Conservation (phyloP, 768 basidiomycete species). For the Suillus placidus region DNA sequence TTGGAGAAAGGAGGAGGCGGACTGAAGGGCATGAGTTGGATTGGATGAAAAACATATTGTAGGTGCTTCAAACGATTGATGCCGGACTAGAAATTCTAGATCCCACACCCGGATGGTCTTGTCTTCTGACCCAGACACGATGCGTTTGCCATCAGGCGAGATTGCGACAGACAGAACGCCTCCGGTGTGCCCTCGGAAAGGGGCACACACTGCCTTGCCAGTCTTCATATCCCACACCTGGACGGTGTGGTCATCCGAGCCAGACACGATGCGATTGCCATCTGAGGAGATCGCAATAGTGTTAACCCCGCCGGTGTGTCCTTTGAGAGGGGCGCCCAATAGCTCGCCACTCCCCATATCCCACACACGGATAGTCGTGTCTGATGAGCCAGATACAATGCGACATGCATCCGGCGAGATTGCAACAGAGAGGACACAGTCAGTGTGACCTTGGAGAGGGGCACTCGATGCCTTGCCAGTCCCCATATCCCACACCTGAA, state of each 20-base stretch:
- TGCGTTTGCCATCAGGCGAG: not conserved
- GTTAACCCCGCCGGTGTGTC: not conserved
- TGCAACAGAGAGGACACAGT: too few relatives aligned
- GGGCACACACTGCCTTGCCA: not conserved
- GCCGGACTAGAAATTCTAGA: not conserved
- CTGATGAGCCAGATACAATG: not conserved
- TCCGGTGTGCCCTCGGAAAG: not conserved
- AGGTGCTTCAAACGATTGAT: too few relatives aligned
- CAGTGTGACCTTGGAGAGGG: not conserved
- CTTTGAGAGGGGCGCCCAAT: not conserved
- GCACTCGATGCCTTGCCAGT: not conserved
- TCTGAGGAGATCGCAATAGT: not conserved
- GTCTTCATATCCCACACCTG: not conserved
- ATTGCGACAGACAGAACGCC: not conserved
- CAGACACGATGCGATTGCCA: not conserved
- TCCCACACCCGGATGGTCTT: conserved; percentile 2
- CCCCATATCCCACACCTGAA: not conserved
- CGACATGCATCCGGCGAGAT: not conserved
- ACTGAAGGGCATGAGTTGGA: too few relatives aligned
- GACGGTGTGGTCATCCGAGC: not conserved
- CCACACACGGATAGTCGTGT: not conserved
- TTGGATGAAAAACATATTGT: too few relatives aligned
- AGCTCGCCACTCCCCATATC: not conserved
- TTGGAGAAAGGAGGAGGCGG: too few relatives aligned
- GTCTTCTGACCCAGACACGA: not conserved